phyloP scores from a whole-genome alignment of 345 rosid genomes.

The Linum trigynum region DNA sequence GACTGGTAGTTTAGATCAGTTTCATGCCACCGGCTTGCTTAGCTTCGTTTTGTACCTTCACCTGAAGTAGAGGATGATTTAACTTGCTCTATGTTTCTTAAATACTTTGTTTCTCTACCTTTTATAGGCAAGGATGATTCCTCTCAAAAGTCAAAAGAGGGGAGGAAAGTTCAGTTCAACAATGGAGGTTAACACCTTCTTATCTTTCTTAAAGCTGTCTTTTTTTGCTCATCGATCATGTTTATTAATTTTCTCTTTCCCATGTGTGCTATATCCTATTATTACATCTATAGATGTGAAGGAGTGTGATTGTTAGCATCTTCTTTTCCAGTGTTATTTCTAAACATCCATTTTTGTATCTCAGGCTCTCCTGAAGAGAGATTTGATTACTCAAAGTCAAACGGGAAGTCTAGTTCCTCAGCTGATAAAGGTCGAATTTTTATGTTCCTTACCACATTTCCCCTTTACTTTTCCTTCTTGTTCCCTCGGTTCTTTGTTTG shows the following conservation, averaged over 20 bases:
- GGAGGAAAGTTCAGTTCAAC: conserved; percentile 46
- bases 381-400: conserved; percentile 22
- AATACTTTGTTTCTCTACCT: neutral
- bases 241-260: neutral
- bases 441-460: neutral
- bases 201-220: conserved; percentile 2
- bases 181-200: conserved; percentile 30
- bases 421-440: conserved; percentile 30
- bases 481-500: conserved; percentile 1
- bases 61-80: neutral
- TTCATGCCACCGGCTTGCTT: no score
- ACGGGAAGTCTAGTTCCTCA: conserved; percentile 27
- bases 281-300: neutral
- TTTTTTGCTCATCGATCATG: neutral
- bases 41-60: neutral
- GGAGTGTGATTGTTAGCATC: neutral
- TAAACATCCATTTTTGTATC: neutral
- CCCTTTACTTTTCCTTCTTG: neutral
- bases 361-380: conserved; percentile 20
- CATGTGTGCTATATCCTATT: neutral
- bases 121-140: conserved; percentile 40
- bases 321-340: neutral
- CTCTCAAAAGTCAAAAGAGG: conserved; percentile 41
- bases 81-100: neutral
- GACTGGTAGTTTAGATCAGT: no score